Conservation (phyloP, 2,329 filamentous ascomycete genomes). For the Blastomyces percursus region DNA sequence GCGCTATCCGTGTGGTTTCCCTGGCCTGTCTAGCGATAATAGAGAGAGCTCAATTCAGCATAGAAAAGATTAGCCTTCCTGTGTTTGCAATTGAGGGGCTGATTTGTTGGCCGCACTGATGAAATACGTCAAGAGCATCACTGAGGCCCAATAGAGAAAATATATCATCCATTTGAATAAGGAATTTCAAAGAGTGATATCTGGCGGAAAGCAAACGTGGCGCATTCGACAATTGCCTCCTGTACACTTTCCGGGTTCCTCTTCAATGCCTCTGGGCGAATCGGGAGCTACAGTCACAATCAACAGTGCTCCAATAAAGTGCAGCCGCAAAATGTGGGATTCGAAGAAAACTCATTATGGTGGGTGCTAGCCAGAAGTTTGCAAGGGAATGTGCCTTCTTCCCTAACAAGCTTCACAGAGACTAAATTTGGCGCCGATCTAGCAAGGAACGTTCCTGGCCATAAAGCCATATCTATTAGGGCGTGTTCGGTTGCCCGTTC, state of each 20-base stretch:
- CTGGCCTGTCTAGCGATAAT: not conserved
- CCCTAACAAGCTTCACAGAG: not conserved
- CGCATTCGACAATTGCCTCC: not conserved
- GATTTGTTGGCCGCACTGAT: not conserved
- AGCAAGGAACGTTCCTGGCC: not conserved
- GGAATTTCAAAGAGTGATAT: not conserved
- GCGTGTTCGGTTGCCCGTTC: too few relatives aligned
- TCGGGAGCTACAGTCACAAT: too few relatives aligned
- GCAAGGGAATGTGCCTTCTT: not conserved
- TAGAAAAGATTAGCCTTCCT: not conserved
- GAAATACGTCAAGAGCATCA: not conserved
- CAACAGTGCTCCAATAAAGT: too few relatives aligned
- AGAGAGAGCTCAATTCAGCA: not conserved
- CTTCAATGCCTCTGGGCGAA: not conserved
- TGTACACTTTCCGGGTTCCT: not conserved
- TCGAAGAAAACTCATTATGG: not conserved
- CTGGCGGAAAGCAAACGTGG: not conserved
- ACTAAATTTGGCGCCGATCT: not conserved
- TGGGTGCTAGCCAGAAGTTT: not conserved
- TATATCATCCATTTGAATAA: not conserved
- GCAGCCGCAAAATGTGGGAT: too few relatives aligned
- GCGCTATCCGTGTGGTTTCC: not conserved
- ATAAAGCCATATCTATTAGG: too few relatives aligned
- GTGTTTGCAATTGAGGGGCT: not conserved
- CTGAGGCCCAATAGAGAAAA: not conserved